Evolutionary conservation across 495 filamentous ascomycete genomes (phyloP).

Genomic region (Chaetomium cochliodes): DNA sequence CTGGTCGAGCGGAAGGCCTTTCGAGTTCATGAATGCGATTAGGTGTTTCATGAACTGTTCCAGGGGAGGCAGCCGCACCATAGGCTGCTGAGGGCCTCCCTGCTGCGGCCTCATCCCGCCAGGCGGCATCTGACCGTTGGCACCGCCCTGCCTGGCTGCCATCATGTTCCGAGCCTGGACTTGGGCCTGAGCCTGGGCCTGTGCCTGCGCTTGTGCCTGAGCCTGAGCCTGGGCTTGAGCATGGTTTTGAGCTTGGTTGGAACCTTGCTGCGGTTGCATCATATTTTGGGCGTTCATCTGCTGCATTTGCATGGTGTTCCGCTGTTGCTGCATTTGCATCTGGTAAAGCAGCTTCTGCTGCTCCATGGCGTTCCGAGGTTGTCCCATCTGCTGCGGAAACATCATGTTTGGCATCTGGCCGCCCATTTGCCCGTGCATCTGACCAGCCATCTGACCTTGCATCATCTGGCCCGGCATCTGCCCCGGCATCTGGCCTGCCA

Average conservation of each 20-base stretch:
- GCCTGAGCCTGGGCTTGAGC: conserved; percentile 17
- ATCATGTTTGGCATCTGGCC: conserved; percentile 39
- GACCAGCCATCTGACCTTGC: conserved; percentile 24
- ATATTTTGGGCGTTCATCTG: conserved; percentile 47
- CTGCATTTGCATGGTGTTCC: conserved; percentile 55
- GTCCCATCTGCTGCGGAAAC: conserved; percentile 54
- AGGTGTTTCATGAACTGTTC: conserved; percentile 76
- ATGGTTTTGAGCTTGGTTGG: conserved; percentile 16
- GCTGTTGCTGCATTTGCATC: conserved; percentile 69
- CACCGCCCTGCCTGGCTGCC: conserved; percentile 46
- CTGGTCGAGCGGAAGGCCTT: conserved; percentile 64
- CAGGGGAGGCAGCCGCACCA: conserved; percentile 42
- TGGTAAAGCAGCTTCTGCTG: conserved; percentile 61
- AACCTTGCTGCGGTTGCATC: conserved; percentile 30
- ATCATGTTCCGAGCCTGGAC: conserved; percentile 47
- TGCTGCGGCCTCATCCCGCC: conserved; percentile 44
- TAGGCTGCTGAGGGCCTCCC: conserved; percentile 30
- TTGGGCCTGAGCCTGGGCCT: conserved; percentile 26
- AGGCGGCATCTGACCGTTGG: conserved; percentile 50
- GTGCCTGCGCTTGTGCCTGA: background rate
- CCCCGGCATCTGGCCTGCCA: conserved; percentile 15
- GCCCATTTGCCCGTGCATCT: conserved; percentile 27
- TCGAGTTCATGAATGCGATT: conserved; percentile 66
- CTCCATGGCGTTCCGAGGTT: conserved; percentile 51
- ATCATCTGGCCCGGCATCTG: conserved; percentile 30